Conservation (phyloP, 2,329 filamentous ascomycete species). For the Trichoderma brevicompactum region DNA sequence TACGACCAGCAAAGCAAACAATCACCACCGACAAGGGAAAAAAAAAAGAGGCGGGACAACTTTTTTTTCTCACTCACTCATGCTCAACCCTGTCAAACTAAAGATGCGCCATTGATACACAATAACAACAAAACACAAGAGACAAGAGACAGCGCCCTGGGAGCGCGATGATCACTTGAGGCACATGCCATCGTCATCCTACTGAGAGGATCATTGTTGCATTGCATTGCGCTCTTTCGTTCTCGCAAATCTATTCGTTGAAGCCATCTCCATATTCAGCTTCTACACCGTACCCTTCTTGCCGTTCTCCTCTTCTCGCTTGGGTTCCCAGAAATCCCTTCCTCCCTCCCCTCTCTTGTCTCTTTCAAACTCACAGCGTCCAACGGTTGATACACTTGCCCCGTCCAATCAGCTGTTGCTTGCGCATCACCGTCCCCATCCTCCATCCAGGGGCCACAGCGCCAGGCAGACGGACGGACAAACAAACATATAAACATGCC, state of each 20-base stretch:
- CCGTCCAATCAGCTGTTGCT: not conserved
- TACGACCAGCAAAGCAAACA: conserved; percentile 9
- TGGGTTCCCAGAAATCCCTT: not conserved
- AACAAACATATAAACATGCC: conserved; percentile 18
- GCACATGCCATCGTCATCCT: conserved; percentile 19
- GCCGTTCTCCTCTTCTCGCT: not conserved
- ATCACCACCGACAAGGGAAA: not conserved
- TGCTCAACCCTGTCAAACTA: not conserved
- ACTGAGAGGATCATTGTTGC: conserved; percentile 13
- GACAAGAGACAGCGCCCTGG: not conserved
- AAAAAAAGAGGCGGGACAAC: not conserved
- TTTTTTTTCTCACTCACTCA: not conserved
- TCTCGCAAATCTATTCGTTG: conserved; percentile 14
- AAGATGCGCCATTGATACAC: not conserved
- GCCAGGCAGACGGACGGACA: not conserved
- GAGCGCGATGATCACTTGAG: conserved; percentile 19
- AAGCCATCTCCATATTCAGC: not conserved
- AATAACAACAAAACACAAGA: not conserved
- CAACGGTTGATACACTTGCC: not conserved
- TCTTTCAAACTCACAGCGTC: not conserved
- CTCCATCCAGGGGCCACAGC: not conserved
- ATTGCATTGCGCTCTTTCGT: conserved; percentile 20
- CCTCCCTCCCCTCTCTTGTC: not conserved
- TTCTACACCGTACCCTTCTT: conserved; percentile 22
- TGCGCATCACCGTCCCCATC: not conserved